Evolutionary conservation across 148 eudicot species (phyloP).

Genomic region (Chenopodium album): DNA sequence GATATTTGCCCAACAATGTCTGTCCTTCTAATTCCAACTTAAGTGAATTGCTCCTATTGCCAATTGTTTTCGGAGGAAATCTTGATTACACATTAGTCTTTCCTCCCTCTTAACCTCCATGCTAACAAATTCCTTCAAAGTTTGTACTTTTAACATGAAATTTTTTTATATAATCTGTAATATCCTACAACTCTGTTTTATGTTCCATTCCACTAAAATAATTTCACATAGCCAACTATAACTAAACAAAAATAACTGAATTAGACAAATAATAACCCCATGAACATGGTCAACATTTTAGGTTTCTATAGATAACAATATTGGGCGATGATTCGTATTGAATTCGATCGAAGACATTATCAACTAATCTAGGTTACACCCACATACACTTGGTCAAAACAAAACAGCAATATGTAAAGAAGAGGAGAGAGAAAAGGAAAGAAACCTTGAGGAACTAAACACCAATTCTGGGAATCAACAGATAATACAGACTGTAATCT

Average conservation of each 20-base stretch:
- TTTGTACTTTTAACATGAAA: not conserved
- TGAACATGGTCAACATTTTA: not conserved
- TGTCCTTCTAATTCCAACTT: too few relatives aligned
- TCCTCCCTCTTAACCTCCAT: too few relatives aligned
- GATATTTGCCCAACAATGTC: too few relatives aligned
- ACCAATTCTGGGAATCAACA: slow-evolving; percentile 44
- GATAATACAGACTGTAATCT: slow-evolving; percentile 43
- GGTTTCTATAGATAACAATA: not conserved
- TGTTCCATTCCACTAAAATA: too few relatives aligned
- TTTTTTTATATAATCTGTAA: too few relatives aligned
- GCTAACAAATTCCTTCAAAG: not conserved
- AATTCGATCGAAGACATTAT: too few relatives aligned
- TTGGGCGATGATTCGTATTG: not conserved
- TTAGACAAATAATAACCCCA: not conserved
- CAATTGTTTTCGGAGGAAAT: too few relatives aligned
- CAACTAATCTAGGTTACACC: not conserved
- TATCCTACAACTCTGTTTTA: too few relatives aligned
- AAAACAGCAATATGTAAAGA: not conserved
- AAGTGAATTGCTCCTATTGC: too few relatives aligned
- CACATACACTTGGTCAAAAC: not conserved
- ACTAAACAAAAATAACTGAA: not conserved
- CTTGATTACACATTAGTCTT: too few relatives aligned
- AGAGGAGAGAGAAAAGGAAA: slow-evolving; percentile 2
- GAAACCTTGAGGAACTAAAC: slow-evolving; percentile 52
- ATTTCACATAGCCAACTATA: not conserved